Conservation (phyloP, 2,329 filamentous ascomycete genomes). For the Cercospora beticola region DNA sequence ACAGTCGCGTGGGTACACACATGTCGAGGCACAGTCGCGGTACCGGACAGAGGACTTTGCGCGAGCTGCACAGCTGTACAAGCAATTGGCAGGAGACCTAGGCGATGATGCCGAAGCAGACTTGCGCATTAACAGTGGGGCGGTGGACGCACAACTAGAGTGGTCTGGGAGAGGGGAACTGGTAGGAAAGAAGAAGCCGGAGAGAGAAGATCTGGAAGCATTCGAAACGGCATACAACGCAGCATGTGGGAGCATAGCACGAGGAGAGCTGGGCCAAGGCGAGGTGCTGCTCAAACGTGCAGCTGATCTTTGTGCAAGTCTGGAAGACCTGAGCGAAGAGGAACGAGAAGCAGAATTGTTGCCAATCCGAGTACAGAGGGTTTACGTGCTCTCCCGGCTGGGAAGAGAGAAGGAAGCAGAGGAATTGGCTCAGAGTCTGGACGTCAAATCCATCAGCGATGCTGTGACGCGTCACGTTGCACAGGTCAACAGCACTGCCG, state of each 20-base stretch:
- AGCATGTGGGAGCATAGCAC: conserved; percentile 70
- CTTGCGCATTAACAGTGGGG: conserved; percentile 72
- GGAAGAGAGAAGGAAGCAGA: conserved; percentile 67
- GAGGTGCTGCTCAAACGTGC: conserved; percentile 68
- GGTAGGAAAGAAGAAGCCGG: conserved; percentile 56
- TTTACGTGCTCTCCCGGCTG: conserved; percentile 67
- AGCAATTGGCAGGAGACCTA: conserved; percentile 52
- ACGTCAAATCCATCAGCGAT: conserved; percentile 65
- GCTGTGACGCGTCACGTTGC: conserved; percentile 65
- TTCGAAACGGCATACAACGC: conserved; percentile 83
- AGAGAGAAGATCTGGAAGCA: conserved; percentile 64
- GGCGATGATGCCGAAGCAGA: conserved; percentile 67
- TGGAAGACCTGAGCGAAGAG: conserved; percentile 70
- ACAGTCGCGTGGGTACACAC: conserved; percentile 53
- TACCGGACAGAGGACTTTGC: conserved; percentile 75
- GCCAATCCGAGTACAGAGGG: conserved; percentile 73
- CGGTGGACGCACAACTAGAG: conserved; percentile 68
- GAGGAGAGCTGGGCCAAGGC: conserved; percentile 64
- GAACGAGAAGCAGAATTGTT: conserved; percentile 73
- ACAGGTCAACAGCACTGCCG: conserved; percentile 62
- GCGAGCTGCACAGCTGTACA: conserved; percentile 64
- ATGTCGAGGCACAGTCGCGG: conserved; percentile 64
- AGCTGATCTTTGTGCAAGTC: conserved; percentile 67
- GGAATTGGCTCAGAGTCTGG: conserved; percentile 61
- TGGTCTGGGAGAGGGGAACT: conserved; percentile 62